Base-by-base conservation (phyloP, 108 stramenopile species). In the Aurantiochytrium sp. region DNA sequence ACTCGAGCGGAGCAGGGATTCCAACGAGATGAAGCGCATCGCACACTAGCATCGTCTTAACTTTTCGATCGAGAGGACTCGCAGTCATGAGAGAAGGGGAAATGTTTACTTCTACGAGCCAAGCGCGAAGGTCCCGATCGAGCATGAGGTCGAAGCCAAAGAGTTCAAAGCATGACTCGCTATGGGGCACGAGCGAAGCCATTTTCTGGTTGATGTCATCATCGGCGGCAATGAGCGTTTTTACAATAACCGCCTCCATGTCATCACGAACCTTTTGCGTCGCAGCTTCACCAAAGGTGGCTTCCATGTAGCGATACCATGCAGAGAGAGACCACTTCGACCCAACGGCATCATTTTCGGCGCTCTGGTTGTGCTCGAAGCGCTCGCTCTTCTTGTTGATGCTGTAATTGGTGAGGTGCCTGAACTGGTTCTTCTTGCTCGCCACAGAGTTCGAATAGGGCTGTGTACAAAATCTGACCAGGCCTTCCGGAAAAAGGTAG, bases 221-320 rank as follows among this genome's bases (percentile, higher is more conserved):
- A 89, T 95, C 95, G 43, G 96, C 92, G 23, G 95, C 92, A 89
- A 89, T 94, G 43, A 94, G 93, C 28, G 95, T 92, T 89, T 95
- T 95, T 1, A 95, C 90, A 59, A 95, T 76, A 60, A 95, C 53
- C 29, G 55, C 90, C 83, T 96, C 94, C 44, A 96, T 91, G 29
- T 93, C 95, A 5, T 69, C 87, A 10, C 93, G 92, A 47, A 95
- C 91, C 49, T 90, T 89, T 35, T 60, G 57, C 28, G 73, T 58
- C 0, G 91, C 92, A 47, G 90, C 93, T 19, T 58, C 29, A 42
- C 95, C 94, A 14, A 89, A 25, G 6, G 90, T 91, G 14, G 90
- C 88, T 58, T 95, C 93, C 35, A 95, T 42, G 89, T 92, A 93
- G 58, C 93, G 60, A 5, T 91, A 58, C n/a, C 93, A 59, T 42